A percentile compares a stretch with the other conserved stretches of the same genome.
Conservation (phyloP, 805 yeast species). For the Zygoascus tannicola region DNA sequence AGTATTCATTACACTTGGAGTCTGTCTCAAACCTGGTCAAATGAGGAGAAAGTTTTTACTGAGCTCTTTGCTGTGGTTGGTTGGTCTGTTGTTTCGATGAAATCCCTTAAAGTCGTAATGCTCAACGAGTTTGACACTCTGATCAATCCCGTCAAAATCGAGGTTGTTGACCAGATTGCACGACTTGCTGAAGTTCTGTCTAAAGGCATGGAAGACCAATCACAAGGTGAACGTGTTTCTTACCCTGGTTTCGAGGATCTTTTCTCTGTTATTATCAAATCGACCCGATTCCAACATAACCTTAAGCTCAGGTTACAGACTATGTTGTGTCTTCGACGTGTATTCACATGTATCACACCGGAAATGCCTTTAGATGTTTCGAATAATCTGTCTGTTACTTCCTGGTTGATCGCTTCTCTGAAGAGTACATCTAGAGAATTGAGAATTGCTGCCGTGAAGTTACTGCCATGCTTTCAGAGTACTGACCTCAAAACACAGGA, state of each 20-base stretch:
- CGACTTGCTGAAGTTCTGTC: not conserved
- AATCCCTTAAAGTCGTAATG: not conserved
- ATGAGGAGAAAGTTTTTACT: not conserved
- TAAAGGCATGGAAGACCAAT: not conserved
- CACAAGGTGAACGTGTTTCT: not conserved
- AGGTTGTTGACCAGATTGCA: not conserved
- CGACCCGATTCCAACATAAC: constrained; percentile 10
- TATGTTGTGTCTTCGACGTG: constrained; percentile 9
- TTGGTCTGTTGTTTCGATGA: not conserved
- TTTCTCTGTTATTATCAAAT: constrained; percentile 7
- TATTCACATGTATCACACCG: constrained; percentile 8
- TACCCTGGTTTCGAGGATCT: constrained; percentile 5
- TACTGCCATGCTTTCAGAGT: constrained; percentile 12
- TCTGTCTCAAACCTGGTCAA: not conserved
- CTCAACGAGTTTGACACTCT: not conserved
- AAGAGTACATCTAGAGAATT: constrained; percentile 14
- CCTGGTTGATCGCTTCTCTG: constrained; percentile 16
- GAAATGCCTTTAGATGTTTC: constrained; percentile 6
- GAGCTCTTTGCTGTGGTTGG: not conserved
- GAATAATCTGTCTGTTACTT: constrained; percentile 3
- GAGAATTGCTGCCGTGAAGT: constrained; percentile 12
- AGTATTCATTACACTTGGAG: not conserved
- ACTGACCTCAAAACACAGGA: not conserved
- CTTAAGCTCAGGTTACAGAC: constrained; percentile 10
- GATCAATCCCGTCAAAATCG: not conserved